Base-by-base conservation (phyloP, 1,139 yeast genomes). In the Candida glucosophila region DNA sequence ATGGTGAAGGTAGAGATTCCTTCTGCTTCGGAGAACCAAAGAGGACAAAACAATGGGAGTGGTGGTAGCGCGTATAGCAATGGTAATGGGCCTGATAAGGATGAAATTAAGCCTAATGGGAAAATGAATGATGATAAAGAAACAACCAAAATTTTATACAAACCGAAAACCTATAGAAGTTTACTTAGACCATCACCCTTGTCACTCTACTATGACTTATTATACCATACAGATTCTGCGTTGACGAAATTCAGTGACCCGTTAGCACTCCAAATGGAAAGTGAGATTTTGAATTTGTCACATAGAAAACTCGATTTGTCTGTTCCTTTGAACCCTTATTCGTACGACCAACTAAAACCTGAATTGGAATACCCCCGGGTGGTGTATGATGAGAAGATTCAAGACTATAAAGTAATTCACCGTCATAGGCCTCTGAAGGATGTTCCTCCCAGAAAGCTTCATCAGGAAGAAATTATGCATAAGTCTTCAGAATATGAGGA, bases 401-500 rank as follows among this genome's bases (percentile, higher is more conserved):
- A 49, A 14, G 49, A 54, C 54, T 40, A 47, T 43, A 37, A 68
- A 49, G 37, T 54, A 41, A 33, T 40, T 5, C 55, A 49, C 31
- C 33, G 32, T 15, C 80, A 77, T 47, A 58, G 86, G 28, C 45
- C 53, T 9, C 72, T 62, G 23, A 55, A 66, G 3, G 49, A 62
- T 3, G 64, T 54, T 29, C 58, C 64, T 16, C 52, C 59, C 2
- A 58, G 68, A 14, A 63, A 59, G 39, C 47, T 64, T 27, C 69
- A 62, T 34, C 67, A 58, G 35, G 71, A 64, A 30, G 67, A 60
- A 40, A 52, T 60, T 4, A 41, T 63, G 37, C 95, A 83, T 44
- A 81, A 81, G 41, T 78, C 82, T 19, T 76, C 88, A 3, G 93
- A 86, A 37, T 86, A 82, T 52, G 97, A 90, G 52, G 95, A 83